phyloP scores from a whole-genome alignment of 129 eudicot species.

The Helianthus annuus region HanXRQr2.0-SUNRISE NC_035436.2:144217075-144217574 shows the following conservation, averaged over 20 bases:
- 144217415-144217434: slow-evolving; percentile 44
- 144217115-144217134: slow-evolving; percentile 89
- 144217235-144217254: neutral
- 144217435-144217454: slow-evolving; percentile 86
- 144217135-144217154: slow-evolving; percentile 59
- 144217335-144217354: slow-evolving; percentile 38
- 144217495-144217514: slow-evolving; percentile 79
- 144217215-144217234: neutral
- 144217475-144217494: slow-evolving; percentile 82
- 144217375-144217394: neutral
- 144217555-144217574: neutral
- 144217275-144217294: slow-evolving; percentile 64
- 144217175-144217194: slow-evolving; percentile 57
- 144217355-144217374: neutral
- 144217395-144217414: neutral
- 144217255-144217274: slow-evolving; percentile 29
- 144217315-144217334: slow-evolving; percentile 84
- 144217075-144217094: slow-evolving; percentile 78
- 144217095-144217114: slow-evolving; percentile 85
- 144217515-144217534: slow-evolving; percentile 64
- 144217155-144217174: slow-evolving; percentile 83
- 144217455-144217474: slow-evolving; percentile 87
- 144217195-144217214: slow-evolving; percentile 4
- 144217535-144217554: slow-evolving; percentile 81
- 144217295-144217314: slow-evolving; percentile 84